These are phyloP conservation scores for Aspergillus egyptiacus DNA, from an alignment of 495 filamentous ascomycete genomes.

Conservation along the genomic window DNA sequence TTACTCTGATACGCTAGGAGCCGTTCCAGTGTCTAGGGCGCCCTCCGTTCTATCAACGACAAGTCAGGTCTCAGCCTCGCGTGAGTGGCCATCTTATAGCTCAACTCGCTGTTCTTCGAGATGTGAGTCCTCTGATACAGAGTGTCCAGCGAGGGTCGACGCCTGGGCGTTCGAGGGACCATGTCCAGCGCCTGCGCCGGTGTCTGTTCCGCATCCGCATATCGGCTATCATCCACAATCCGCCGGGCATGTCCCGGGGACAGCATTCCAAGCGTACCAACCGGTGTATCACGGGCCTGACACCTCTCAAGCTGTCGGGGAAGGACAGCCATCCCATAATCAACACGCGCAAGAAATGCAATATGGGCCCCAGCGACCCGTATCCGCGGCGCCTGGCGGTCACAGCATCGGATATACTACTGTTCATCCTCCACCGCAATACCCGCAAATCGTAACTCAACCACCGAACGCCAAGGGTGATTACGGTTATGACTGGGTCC, in stretches of 20 bases:
- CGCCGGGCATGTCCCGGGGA: constrained; percentile 9
- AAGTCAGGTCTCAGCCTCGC: constrained; percentile 16
- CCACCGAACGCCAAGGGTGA: constrained; percentile 7
- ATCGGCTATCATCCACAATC: constrained; percentile 6
- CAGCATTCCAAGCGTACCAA: constrained; percentile 12
- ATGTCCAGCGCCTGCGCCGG: constrained; percentile 11
- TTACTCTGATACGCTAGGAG: constrained; percentile 14
- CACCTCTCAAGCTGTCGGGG: constrained; percentile 8
- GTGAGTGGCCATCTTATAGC: constrained; percentile 19
- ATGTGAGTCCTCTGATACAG: constrained; percentile 20
- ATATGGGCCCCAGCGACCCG: constrained; percentile 12
- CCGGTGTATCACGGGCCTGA: constrained; percentile 13
- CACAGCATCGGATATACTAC: constrained; percentile 12
- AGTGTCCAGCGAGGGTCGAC: constrained; percentile 17
- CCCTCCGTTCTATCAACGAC: constrained; percentile 18
- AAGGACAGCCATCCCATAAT: constrained; percentile 9
- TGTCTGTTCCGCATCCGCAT: constrained; percentile 11
- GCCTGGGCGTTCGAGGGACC: constrained; percentile 19
- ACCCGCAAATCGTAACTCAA: constrained; percentile 8
- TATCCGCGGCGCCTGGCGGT: constrained; percentile 17
- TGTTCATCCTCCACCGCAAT: constrained; percentile 10
- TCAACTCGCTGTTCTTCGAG: constrained; percentile 19
- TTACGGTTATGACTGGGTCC: constrained; percentile 20
- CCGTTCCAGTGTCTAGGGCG: constrained; percentile 16
- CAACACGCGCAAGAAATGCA: constrained; percentile 7